Conservation (phyloP, 371 early-diverging fungal genomes). For the Apophysomyces elegans region DNA sequence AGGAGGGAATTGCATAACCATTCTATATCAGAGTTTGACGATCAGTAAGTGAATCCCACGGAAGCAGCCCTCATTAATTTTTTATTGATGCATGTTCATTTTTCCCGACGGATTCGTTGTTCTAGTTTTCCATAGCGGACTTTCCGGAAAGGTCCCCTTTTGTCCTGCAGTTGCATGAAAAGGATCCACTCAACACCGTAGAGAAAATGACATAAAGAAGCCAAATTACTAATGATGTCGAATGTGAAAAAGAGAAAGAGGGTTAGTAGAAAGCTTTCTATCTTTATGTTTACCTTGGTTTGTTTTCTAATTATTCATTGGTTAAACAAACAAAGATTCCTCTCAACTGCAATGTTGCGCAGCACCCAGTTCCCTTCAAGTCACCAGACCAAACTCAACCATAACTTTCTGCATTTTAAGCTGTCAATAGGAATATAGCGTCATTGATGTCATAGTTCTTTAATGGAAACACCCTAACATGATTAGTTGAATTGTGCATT, state of each 20-base stretch:
- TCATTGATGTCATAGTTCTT: not conserved
- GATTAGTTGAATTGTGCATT: no score
- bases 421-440: not conserved
- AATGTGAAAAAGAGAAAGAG: no score
- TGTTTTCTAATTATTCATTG: not conserved
- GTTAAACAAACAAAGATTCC: not conserved
- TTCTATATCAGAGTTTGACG: no score
- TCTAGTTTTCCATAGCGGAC: slow-evolving; percentile 17
- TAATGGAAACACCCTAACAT: no score
- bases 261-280: no score
- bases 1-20: no score
- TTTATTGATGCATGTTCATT: not conserved
- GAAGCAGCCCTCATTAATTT: no score
- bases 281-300: not conserved
- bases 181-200: not conserved
- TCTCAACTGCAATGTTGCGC: slow-evolving; percentile 4
- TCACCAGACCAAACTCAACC: not conserved
- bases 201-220: not conserved
- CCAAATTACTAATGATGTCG: not conserved
- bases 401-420: not conserved
- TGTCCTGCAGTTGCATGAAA: slow-evolving; percentile 1
- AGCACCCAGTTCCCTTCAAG: not conserved
- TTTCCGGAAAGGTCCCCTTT: slow-evolving; percentile 12
- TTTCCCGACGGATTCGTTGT: not conserved
- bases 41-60: no score